A percentile compares a stretch with the other conserved stretches of the same genome.
Conservation (phyloP, 2,329 filamentous ascomycete genomes). For the Penicillium sp. region DNA sequence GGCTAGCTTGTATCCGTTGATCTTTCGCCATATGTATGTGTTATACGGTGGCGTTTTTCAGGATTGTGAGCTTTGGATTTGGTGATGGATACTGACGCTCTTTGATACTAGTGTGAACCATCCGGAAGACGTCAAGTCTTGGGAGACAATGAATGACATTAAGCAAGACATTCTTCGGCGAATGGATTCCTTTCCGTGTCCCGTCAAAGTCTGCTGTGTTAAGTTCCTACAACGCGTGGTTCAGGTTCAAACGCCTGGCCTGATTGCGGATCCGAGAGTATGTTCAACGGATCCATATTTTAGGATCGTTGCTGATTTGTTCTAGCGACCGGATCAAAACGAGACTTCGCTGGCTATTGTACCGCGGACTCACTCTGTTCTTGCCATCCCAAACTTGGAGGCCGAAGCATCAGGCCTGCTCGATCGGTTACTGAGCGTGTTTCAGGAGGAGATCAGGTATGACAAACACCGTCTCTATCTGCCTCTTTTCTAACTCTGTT, state of each 20-base stretch:
- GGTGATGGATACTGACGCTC: conserved; percentile 26
- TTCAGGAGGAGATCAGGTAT: conserved; percentile 82
- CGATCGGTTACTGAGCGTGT: conserved; percentile 75
- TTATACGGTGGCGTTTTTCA: conserved; percentile 18
- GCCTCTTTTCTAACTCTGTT: conserved; percentile 1
- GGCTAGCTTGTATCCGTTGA: conserved; percentile 86
- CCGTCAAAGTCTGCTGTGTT: conserved; percentile 87
- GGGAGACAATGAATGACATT: conserved; percentile 82
- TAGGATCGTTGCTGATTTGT: conserved; percentile 1
- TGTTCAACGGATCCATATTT: conserved; percentile 28
- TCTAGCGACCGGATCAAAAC: conserved; percentile 63
- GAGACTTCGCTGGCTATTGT: conserved; percentile 86
- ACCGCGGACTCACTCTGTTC: conserved; percentile 71
- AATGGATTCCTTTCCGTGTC: conserved; percentile 73
- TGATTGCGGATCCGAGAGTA: conserved; percentile 77
- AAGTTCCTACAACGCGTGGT: conserved; percentile 96
- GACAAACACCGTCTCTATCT: not conserved
- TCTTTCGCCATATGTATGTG: conserved; percentile 83
- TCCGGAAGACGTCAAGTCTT: conserved; percentile 71
- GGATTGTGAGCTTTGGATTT: not conserved
- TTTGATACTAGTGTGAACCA: conserved; percentile 68
- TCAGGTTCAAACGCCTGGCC: conserved; percentile 80
- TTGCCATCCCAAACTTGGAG: conserved; percentile 76
- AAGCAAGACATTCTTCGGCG: conserved; percentile 82
- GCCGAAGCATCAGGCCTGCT: conserved; percentile 87